These are phyloP conservation scores for Elongisporangium undulatum DNA, from an alignment of 352 stramenopile genomes.

Conservation along the genomic window DNA sequence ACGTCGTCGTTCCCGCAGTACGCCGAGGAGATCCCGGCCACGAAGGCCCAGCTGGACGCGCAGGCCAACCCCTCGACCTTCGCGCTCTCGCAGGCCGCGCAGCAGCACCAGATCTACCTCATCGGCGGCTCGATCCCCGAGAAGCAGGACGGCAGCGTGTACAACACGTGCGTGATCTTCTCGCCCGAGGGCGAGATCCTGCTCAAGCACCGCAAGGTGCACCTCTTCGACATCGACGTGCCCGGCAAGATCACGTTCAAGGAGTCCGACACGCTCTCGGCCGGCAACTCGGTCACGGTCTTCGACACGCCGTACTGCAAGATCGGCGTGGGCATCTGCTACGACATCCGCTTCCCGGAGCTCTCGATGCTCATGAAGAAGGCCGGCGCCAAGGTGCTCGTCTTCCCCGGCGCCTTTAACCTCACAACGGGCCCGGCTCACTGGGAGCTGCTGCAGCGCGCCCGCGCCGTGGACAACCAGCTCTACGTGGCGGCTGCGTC, in stretches of 20 bases:
- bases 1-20: conserved; percentile 97
- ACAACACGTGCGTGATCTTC: conserved; percentile 99
- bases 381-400: conserved; percentile 82
- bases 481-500: conserved; percentile 96
- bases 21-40: conserved; percentile 92
- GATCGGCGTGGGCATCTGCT: conserved; percentile 99
- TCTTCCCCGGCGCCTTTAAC: conserved; percentile 87
- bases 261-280: conserved; percentile 98
- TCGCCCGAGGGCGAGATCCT: conserved; percentile 92
- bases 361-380: conserved; percentile 96
- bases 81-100: conserved; percentile 88
- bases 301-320: conserved; percentile 89
- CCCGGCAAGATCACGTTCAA: conserved; percentile 99
- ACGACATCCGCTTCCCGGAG: conserved; percentile 99
- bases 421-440: conserved; percentile 94
- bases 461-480: conserved; percentile 92
- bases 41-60: conserved; percentile 45
- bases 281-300: conserved; percentile 85
- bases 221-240: conserved; percentile 99
- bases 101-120: conserved; percentile 89
- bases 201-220: conserved; percentile 99
- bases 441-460: conserved; percentile 98
- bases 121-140: conserved; percentile 98
- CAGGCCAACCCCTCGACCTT: conserved; percentile 80
- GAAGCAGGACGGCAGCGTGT: conserved; percentile 87